These are phyloP conservation scores for Colletotrichum lini DNA, from an alignment of 2,329 filamentous ascomycete genomes.

Conservation along the genomic window DNA sequence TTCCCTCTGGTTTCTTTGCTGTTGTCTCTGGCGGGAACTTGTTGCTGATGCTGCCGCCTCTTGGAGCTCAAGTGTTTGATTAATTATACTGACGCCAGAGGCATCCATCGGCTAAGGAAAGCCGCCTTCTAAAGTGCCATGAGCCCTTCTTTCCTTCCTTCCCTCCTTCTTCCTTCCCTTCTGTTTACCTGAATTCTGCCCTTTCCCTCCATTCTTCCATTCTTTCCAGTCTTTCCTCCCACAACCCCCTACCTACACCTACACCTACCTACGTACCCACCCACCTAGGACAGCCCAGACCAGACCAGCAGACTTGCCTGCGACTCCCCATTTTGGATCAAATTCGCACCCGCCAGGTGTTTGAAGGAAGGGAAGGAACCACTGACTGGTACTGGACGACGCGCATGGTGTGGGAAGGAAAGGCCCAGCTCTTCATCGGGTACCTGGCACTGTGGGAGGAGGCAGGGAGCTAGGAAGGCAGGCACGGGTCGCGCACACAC, in stretches of 20 bases:
- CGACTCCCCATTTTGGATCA: slow-evolving; percentile 1
- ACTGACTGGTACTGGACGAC: not conserved
- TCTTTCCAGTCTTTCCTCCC: no score
- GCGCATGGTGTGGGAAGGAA: slow-evolving; percentile 7
- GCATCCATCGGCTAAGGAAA: not conserved
- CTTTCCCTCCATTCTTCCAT: no score
- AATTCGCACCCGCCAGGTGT: not conserved
- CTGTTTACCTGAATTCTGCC: no score
- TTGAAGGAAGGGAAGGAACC: not conserved
- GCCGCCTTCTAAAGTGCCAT: not conserved
- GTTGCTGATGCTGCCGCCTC: not conserved
- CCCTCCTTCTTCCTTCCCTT: no score
- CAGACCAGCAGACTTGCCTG: not conserved
- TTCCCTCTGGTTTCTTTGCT: not conserved
- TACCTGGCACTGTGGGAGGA: slow-evolving; percentile 23
- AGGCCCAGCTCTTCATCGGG: slow-evolving; percentile 6
- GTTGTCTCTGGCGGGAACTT: not conserved
- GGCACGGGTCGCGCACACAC: not conserved
- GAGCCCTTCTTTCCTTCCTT: not conserved
- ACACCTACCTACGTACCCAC: no score
- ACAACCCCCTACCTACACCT: no score
- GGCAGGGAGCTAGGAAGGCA: not conserved
- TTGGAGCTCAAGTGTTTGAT: not conserved
- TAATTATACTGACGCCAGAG: no score
- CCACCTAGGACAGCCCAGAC: not conserved